Percentiles rank a stretch among this genome's conserved stretches.
phyloP scores from a whole-genome alignment of 169 alveolate species.

The Cryptosporidium bovis region DNA sequence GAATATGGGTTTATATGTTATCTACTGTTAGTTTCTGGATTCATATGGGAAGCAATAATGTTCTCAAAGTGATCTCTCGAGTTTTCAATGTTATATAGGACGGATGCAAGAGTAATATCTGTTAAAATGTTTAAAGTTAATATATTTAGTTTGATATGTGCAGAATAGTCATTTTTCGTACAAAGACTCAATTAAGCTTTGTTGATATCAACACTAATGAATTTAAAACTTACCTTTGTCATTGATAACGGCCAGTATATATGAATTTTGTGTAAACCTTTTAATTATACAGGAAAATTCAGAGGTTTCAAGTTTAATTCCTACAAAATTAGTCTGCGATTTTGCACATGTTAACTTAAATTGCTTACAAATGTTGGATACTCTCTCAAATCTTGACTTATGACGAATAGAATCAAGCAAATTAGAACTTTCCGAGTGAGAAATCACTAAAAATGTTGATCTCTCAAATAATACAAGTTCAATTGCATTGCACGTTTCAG shows the following conservation, averaged over 20 bases:
- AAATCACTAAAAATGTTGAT: constrained; percentile 92
- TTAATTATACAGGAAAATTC: constrained; percentile 89
- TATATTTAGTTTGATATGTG: neutral
- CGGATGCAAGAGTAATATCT: constrained; percentile 58
- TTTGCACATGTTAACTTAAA: constrained; percentile 91
- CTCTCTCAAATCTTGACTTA: constrained; percentile 90
- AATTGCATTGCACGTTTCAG: constrained; percentile 87
- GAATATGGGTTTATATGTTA: neutral
- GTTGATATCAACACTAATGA: neutral
- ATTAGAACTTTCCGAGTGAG: constrained; percentile 78
- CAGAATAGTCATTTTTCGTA: neutral
- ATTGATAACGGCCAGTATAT: constrained; percentile 90
- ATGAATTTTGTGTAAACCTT: constrained; percentile 90
- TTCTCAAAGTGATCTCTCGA: constrained; percentile 78
- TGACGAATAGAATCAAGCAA: constrained; percentile 36
- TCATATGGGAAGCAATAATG: constrained; percentile 63
- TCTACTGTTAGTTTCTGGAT: constrained; percentile 3
- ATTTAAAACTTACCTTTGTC: constrained; percentile 77
- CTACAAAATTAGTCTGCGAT: constrained; percentile 85
- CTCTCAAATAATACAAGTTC: constrained; percentile 94
- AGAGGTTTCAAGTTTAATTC: constrained; percentile 85
- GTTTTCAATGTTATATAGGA: constrained; percentile 75
- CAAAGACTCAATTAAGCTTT: constrained; percentile 14
- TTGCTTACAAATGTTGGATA: constrained; percentile 91
- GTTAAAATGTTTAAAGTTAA: neutral